A percentile compares a stretch with the other conserved stretches of the same genome.
These are phyloP conservation scores for Aspergillus coremiiformis DNA, from an alignment of 495 filamentous ascomycete genomes.

Conservation along the genomic window DNA sequence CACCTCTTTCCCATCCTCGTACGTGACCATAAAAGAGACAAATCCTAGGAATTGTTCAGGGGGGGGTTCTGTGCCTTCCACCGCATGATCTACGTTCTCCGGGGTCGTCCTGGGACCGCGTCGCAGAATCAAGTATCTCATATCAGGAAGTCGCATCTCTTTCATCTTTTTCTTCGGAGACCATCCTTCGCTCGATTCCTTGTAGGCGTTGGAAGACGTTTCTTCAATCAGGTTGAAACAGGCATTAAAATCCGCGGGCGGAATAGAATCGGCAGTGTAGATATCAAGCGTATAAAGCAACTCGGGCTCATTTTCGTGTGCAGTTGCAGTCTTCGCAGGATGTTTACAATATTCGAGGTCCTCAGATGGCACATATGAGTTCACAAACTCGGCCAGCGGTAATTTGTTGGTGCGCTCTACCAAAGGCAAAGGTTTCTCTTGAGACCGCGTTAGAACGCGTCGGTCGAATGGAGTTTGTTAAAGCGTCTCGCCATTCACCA, in stretches of 20 bases:
- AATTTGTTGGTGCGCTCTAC: constrained; percentile 40
- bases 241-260: constrained; percentile 45
- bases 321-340: background rate
- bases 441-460: constrained; percentile 1
- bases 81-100: background rate
- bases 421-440: constrained; percentile 19
- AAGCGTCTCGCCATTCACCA: background rate
- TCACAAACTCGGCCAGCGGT: constrained; percentile 26
- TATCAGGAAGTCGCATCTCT: constrained; percentile 69
- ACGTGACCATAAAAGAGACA: constrained; percentile 74
- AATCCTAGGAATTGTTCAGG: constrained; percentile 49
- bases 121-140: constrained; percentile 59
- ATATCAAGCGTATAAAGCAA: constrained; percentile 25
- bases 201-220: constrained; percentile 64
- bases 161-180: constrained; percentile 56
- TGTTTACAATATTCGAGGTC: constrained; percentile 3
- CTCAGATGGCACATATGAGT: constrained; percentile 21
- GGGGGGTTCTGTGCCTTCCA: background rate
- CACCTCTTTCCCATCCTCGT: constrained; percentile 66
- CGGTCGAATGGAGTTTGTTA: no score
- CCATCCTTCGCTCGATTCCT: constrained; percentile 59
- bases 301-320: background rate
- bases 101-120: constrained; percentile 7
- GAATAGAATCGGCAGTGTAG: constrained; percentile 40
- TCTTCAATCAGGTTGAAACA: constrained; percentile 65